Percentiles rank a stretch among this genome's conserved stretches.
phyloP scores from a whole-genome alignment of 805 yeast species.

The Groenewaldozyma salmanticensis region DNA sequence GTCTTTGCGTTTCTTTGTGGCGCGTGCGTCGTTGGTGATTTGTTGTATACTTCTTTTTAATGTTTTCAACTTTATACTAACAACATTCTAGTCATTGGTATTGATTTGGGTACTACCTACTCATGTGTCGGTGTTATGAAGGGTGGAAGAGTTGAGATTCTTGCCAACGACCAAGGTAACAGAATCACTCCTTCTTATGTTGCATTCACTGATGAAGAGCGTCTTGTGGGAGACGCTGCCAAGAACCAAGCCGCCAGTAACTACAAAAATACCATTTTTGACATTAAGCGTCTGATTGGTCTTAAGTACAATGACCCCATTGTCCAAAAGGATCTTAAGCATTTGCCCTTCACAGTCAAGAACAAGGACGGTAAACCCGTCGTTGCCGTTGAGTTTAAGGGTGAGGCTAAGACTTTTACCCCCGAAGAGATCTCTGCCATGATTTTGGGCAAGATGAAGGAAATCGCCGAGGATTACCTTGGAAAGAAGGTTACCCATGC shows the following conservation, averaged over 20 bases:
- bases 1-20: not conserved
- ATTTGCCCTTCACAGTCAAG: slow-evolving; percentile 64
- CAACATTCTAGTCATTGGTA: slow-evolving; percentile 57
- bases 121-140: slow-evolving; percentile 90
- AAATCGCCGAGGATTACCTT: slow-evolving; percentile 83
- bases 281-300: slow-evolving; percentile 87
- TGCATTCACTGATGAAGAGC: slow-evolving; percentile 84
- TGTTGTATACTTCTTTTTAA: too few species aligned
- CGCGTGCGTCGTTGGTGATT: not conserved
- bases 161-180: slow-evolving; percentile 95
- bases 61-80: slow-evolving; percentile 3
- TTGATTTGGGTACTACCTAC: slow-evolving; percentile 95
- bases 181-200: slow-evolving; percentile 95
- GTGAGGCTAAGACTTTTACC: slow-evolving; percentile 67
- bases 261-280: slow-evolving; percentile 79
- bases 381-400: slow-evolving; percentile 64
- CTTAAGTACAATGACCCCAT: slow-evolving; percentile 65
- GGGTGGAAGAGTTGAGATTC: slow-evolving; percentile 80
- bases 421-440: slow-evolving; percentile 92
- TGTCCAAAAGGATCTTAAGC: slow-evolving; percentile 75
- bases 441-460: slow-evolving; percentile 86
- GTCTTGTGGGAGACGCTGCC: slow-evolving; percentile 94
- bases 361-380: slow-evolving; percentile 74
- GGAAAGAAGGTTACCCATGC: slow-evolving; percentile 82
- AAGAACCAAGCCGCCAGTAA: slow-evolving; percentile 91